A percentile compares a stretch with the other conserved stretches of the same genome.
phyloP scores from a whole-genome alignment of 257 asterid species.

The Penstemon barbatus region DNA sequence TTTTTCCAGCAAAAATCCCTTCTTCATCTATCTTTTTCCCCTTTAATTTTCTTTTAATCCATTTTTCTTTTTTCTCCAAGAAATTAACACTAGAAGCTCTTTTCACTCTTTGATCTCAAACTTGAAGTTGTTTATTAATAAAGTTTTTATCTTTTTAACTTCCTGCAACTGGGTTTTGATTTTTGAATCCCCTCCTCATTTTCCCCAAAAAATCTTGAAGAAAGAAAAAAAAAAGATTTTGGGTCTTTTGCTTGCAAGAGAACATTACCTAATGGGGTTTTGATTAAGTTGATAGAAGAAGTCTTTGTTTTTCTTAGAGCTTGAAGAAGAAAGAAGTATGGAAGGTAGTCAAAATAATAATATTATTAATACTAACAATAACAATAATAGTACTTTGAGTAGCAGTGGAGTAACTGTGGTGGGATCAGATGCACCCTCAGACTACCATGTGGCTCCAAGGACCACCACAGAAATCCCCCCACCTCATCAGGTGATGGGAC shows the following conservation, averaged over 20 bases:
- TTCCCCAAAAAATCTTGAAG: conserved; percentile 11
- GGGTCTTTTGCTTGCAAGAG: conserved; percentile 13
- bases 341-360: conserved; percentile 42
- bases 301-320: conserved; percentile 1
- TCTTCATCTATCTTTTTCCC: conserved; percentile 9
- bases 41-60: background rate
- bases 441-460: conserved; percentile 82
- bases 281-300: conserved; percentile 23
- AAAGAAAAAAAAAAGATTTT: conserved; percentile 4
- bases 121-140: conserved; percentile 27
- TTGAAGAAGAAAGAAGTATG: conserved; percentile 34
- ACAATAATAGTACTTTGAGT: conserved; percentile 36
- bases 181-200: conserved; percentile 18
- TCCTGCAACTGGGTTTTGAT: conserved; percentile 33
- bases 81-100: conserved; percentile 26
- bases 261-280: conserved; percentile 35
- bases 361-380: background rate
- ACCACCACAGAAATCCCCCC: conserved; percentile 45
- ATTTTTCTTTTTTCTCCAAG: conserved; percentile 19
- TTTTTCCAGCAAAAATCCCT: conserved; percentile 32
- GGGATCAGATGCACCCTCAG: conserved; percentile 95
- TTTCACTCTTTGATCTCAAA: conserved; percentile 33
- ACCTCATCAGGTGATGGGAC: conserved; percentile 40
- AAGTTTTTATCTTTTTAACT: conserved; percentile 30
- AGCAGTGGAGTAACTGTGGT: conserved; percentile 78